Percentiles rank a stretch among this genome's conserved stretches.
phyloP scores from a whole-genome alignment of 345 rosid species.

The Eucalyptus cloeziana region DNA sequence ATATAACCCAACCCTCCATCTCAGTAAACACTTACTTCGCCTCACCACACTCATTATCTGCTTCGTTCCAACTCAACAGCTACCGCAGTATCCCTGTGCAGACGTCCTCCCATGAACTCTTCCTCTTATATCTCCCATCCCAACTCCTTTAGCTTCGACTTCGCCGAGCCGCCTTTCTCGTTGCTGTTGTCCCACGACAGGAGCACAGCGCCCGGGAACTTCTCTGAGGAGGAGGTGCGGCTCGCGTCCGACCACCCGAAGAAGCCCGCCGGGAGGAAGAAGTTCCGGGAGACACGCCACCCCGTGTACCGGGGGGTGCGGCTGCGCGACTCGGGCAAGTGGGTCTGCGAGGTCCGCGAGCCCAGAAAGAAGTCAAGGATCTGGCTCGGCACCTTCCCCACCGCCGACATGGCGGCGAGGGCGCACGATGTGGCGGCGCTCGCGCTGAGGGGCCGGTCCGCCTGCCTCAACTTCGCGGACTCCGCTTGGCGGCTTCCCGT shows the following conservation, averaged over 20 bases:
- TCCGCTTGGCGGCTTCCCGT: slow-evolving; percentile 62
- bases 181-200: slow-evolving; percentile 6
- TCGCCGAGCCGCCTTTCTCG: not conserved
- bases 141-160: not conserved
- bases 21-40: too few relatives aligned
- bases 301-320: slow-evolving; percentile 81
- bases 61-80: not conserved
- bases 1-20: too few relatives aligned
- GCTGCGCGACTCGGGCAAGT: slow-evolving; percentile 58
- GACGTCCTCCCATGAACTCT: slow-evolving; percentile 2
- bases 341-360: slow-evolving; percentile 87
- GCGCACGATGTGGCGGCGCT: slow-evolving; percentile 89
- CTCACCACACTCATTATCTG: too few relatives aligned
- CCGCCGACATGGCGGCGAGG: slow-evolving; percentile 81
- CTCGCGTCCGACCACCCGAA: slow-evolving; percentile 67
- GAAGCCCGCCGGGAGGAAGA: slow-evolving; percentile 75
- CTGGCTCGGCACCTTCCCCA: slow-evolving; percentile 75
- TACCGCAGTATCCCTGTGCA: not conserved
- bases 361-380: slow-evolving; percentile 77
- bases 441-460: slow-evolving; percentile 51
- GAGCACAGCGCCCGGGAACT: not conserved
- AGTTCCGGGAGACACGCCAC: slow-evolving; percentile 76
- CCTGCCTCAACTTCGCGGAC: slow-evolving; percentile 86
- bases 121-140: slow-evolving; percentile 1
- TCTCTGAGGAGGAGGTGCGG: slow-evolving; percentile 39